Evolutionary conservation across 176 grass and related monocot species (phyloP).

Genomic region (Phyllostachys edulis): DNA sequence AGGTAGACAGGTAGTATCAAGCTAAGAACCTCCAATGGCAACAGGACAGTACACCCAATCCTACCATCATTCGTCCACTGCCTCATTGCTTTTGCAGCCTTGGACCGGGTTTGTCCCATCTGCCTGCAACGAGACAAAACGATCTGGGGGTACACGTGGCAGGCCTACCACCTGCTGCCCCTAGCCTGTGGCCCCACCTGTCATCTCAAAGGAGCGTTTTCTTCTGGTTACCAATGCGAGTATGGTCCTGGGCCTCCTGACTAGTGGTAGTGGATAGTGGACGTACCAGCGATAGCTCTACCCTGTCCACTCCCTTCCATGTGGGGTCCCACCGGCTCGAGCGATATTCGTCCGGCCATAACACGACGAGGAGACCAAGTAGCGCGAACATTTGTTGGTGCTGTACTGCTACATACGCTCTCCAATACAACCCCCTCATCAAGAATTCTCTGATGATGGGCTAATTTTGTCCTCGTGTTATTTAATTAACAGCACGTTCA

Average conservation of each 20-base stretch:
- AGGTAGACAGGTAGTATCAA: background rate
- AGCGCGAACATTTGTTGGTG: background rate
- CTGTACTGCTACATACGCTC: background rate
- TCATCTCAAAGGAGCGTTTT: background rate
- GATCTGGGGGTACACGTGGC: constrained; percentile 32
- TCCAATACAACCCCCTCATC: background rate
- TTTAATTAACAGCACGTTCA: background rate
- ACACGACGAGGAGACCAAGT: constrained; percentile 38
- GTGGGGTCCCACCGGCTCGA: background rate
- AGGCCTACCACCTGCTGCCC: background rate
- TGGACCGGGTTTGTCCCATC: constrained; percentile 39
- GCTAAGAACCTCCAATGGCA: constrained; percentile 3
- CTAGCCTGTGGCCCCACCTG: background rate
- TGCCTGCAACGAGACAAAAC: constrained; percentile 27
- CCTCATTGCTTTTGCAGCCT: constrained; percentile 2
- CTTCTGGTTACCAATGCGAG: background rate
- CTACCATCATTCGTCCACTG: background rate
- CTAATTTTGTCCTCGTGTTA: background rate
- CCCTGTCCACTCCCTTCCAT: constrained; percentile 8
- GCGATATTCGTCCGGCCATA: constrained; percentile 37
- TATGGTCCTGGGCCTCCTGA: background rate
- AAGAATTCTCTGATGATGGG: background rate
- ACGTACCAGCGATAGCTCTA: background rate
- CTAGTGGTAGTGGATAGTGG: constrained; percentile 16
- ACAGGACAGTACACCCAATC: background rate